Conservation (phyloP, 495 filamentous ascomycete genomes). For the Peziza echinospora region DNA sequence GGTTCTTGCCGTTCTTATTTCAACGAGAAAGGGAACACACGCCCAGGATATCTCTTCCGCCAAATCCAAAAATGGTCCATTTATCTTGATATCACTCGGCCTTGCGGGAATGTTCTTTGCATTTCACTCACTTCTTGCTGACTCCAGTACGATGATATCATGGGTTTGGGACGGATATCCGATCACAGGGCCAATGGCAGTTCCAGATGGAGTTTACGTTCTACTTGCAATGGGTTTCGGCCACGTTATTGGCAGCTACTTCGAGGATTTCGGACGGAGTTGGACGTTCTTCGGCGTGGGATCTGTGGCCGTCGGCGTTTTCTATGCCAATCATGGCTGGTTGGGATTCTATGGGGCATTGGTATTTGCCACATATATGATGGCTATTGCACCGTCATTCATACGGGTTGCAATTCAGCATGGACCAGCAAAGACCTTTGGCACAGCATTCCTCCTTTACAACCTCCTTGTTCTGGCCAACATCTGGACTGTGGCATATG, state of each 20-base stretch:
- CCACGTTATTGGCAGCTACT: conserved; percentile 53
- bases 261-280: conserved; percentile 42
- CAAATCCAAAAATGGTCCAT: conserved; percentile 36
- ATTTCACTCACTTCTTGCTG: conserved; percentile 82
- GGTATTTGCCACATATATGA: conserved; percentile 51
- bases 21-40: conserved; percentile 36
- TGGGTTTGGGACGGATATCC: conserved; percentile 99
- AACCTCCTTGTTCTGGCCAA: conserved; percentile 83
- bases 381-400: conserved; percentile 59
- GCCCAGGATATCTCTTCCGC: conserved; percentile 27
- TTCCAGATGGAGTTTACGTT: conserved; percentile 66
- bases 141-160: conserved; percentile 95
- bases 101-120: conserved; percentile 70
- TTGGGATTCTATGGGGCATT: conserved; percentile 74
- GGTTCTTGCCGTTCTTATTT: conserved; percentile 47
- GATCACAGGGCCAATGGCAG: conserved; percentile 69
- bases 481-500: conserved; percentile 96
- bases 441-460: conserved; percentile 69
- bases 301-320: conserved; percentile 53
- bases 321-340: conserved; percentile 48
- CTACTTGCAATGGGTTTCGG: conserved; percentile 72
- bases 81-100: conserved; percentile 49
- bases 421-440: conserved; percentile 57
- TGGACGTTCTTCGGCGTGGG: conserved; percentile 69
- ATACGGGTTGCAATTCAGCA: conserved; percentile 53